A percentile compares a stretch with the other conserved stretches of the same genome.
These are phyloP conservation scores for Saturnispora hagleri DNA, from an alignment of 805 yeast species.

Conservation along the genomic window DNA sequence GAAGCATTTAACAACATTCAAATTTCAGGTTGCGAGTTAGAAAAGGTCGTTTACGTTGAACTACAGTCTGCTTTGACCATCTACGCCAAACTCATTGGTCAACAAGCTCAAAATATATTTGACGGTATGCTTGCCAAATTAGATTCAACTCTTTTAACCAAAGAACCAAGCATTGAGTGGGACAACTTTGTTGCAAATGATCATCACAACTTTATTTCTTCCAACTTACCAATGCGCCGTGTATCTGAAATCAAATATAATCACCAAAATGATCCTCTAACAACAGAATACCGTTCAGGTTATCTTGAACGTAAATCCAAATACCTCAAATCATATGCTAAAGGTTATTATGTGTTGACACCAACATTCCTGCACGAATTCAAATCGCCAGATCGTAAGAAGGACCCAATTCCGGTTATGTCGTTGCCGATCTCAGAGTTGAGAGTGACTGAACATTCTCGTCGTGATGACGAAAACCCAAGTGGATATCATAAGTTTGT, in stretches of 20 bases:
- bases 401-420: slow-evolving; percentile 75
- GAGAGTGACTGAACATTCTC: slow-evolving; percentile 73
- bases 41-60: slow-evolving; percentile 77
- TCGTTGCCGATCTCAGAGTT: slow-evolving; percentile 74
- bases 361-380: slow-evolving; percentile 86
- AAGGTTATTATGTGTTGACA: slow-evolving; percentile 86
- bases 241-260: slow-evolving; percentile 55
- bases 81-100: slow-evolving; percentile 62
- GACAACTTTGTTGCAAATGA: slow-evolving; percentile 70
- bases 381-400: slow-evolving; percentile 71
- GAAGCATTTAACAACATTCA: slow-evolving; percentile 86
- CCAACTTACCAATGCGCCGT: slow-evolving; percentile 51
- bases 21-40: slow-evolving; percentile 80
- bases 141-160: slow-evolving; percentile 60
- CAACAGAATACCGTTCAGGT: slow-evolving; percentile 65
- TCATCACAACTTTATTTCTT: slow-evolving; percentile 53
- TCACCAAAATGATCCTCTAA: slow-evolving; percentile 59
- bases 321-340: slow-evolving; percentile 81
- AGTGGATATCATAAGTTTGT: slow-evolving; percentile 67
- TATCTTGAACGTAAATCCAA: slow-evolving; percentile 83
- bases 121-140: slow-evolving; percentile 57
- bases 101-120: slow-evolving; percentile 64
- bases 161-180: slow-evolving; percentile 83
- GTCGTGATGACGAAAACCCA: slow-evolving; percentile 49
- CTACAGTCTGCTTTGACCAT: slow-evolving; percentile 72